Evolutionary conservation across 2,329 filamentous ascomycete genomes (phyloP), one percentile per base, ranked within the genome.

Genomic region (Bisporella sp.): DNA sequence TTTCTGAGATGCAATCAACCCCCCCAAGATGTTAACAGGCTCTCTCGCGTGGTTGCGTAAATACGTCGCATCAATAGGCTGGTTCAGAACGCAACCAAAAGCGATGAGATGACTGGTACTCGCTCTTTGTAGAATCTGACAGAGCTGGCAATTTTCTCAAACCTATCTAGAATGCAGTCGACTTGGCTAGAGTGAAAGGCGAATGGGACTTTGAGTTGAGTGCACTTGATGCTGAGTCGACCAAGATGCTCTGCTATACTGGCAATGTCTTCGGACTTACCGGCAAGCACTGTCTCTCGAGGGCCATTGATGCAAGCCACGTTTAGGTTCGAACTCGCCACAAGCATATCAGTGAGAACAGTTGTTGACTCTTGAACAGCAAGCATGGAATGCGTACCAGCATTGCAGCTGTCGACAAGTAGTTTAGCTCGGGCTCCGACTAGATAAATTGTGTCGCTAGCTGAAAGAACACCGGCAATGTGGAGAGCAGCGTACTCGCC

Each of bases 401-500:
- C 71, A 11, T 75, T 79, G 69, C 85, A 89, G 54, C 78, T 76
- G 45, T 79, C 69, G 43, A 82, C 75, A 4, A 89, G 71, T 9
- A 88, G 71, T 62, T 78, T 70, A 11, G 85, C 85, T 55, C 87
- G 77, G 47, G 72, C 66, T 40, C 85, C 85, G 8, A 89, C 84
- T 1, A 90, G 73, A 56, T 82, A 84, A 46, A 92, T 76, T 62
- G 84, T 79, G 62, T 89, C 85, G 58, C 78, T 79, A 30, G 78
- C 79, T n/a, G 83, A 85, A 21, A 21, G 71, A 12, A 89, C 84
- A 47, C 84, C 85, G 30, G 85, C 82, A 30, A 81, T 75, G 58
- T 85, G 75, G 9, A 89, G 76, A 35, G 85, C 85, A 32, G 85
- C 83, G 59, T 88, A 89, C 64, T 89, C 85, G 48, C 85, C 85